Base-by-base conservation (phyloP, 2,329 filamentous ascomycete species). In the Oidium heveae region DNA sequence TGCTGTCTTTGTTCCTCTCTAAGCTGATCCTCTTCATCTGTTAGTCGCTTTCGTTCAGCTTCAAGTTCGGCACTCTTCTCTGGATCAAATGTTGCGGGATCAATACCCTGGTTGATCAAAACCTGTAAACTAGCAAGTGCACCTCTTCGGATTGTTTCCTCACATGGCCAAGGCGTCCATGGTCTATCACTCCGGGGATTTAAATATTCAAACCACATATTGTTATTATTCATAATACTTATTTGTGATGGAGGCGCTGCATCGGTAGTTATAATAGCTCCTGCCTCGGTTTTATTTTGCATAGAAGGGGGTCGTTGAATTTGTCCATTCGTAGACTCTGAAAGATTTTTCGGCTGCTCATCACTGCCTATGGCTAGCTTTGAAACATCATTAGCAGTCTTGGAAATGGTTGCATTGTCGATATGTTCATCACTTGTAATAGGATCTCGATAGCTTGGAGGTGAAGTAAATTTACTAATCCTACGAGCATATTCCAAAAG, bases 111-210 rank as follows among this genome's bases (percentile, higher is more conserved):
- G 61, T 82, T 79, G 5, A 74, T 59, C 58, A 86, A 72, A 24
- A 72, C 68, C 61, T 86, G 79, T 47, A 77, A 74, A 9, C 71
- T 70, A 0, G 79, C 80, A 44, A 93, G 70, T 1, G 79, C 79
- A 37, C 86, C 84, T 16, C 70, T 69, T 34, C 77, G 74, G 58
- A 91, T 84, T 56, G 78, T 74, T 34, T 81, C 76, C 58, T 85
- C 79, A 32, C 71, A 71, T 0, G 85, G 85, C 85, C 85, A 93
- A 0, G 86, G 85, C 50, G 79, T 73, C 68, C 87, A 93, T n/a
- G 70, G 63, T 39, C 74, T 63, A 10, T 74, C 72, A 9, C 72
- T 72, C 18, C 73, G 66, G 0, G 77, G 74, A 61, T 82, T 79
- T 49, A 73, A 61, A 60, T 63, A 68, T 50, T 63, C 46, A 12